Percentiles rank a stretch among this genome's conserved stretches.
Conservation (phyloP, 352 stramenopile species). For the Pseudoperonospora humuli region DNA sequence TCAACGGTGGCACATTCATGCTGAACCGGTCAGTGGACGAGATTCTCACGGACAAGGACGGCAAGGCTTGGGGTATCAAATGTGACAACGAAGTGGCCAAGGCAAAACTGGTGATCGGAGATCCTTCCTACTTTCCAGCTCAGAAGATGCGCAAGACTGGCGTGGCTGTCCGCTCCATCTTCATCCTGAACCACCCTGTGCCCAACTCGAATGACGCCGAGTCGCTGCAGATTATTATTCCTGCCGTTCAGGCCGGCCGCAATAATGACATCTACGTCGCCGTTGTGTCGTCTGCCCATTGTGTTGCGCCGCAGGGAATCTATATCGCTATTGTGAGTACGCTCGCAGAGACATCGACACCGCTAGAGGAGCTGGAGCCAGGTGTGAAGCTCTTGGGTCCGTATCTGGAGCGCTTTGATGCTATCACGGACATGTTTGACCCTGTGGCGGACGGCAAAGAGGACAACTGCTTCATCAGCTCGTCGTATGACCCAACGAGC, state of each 20-base stretch:
- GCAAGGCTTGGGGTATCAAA: conserved; percentile 90
- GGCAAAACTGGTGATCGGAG: conserved; percentile 96
- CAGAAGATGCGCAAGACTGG: conserved; percentile 91
- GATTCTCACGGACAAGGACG: conserved; percentile 89
- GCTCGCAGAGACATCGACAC: conserved; percentile 93
- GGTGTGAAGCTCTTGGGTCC: conserved; percentile 94
- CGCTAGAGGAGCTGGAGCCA: conserved; percentile 91
- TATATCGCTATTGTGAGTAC: conserved; percentile 99
- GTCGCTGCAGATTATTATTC: conserved; percentile 99
- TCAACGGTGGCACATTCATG: conserved; percentile 99
- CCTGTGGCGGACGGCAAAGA: conserved; percentile 83
- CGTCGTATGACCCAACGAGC: conserved; percentile 87
- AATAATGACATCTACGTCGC: conserved; percentile 99
- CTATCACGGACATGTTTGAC: conserved; percentile 92
- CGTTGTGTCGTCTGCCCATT: conserved; percentile 91
- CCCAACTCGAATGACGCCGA: conserved; percentile 95
- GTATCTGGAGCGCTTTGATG: conserved; percentile 96
- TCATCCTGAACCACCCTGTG: conserved; percentile 98
- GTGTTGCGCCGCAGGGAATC: conserved; percentile 92
- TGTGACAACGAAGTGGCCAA: conserved; percentile 93
- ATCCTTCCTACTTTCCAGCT: conserved; percentile 96
- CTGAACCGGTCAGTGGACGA: conserved; percentile 94
- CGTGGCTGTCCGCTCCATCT: conserved; percentile 97
- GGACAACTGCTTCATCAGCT: conserved; percentile 98
- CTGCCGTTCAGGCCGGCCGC: conserved; percentile 91